Evolutionary conservation across 345 rosid genomes (phyloP).

Genomic region (Eucalyptus rudis): DNA sequence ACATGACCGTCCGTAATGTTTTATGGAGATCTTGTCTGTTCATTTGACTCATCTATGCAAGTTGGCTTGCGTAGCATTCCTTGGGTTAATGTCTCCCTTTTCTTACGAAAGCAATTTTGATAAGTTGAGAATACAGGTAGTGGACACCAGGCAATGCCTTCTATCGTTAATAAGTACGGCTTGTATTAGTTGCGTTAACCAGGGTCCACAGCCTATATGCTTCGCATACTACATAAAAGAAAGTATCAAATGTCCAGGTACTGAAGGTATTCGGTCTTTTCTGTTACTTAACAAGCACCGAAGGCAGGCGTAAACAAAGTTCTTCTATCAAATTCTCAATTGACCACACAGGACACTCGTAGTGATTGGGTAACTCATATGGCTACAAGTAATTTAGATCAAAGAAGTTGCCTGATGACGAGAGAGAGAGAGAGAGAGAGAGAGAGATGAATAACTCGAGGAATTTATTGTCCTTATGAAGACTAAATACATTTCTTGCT

Average conservation of each 20-base stretch:
- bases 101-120: neutral
- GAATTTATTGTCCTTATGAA: neutral
- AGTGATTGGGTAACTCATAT: neutral
- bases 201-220: neutral
- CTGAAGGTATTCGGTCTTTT: neutral
- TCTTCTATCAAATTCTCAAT: neutral
- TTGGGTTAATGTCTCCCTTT: neutral
- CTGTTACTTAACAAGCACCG: neutral
- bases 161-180: neutral
- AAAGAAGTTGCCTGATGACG: neutral
- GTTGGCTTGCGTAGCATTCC: neutral
- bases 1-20: neutral
- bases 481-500: neutral
- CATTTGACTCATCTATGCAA: neutral
- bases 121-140: neutral
- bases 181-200: neutral
- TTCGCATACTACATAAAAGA: neutral
- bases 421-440: neutral
- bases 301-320: neutral
- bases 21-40: neutral
- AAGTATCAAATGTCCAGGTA: neutral
- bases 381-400: neutral
- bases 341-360: neutral
- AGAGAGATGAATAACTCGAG: neutral
- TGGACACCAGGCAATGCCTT: neutral